phyloP scores from a whole-genome alignment of 139 green algal genomes.

The Parachlorella kessleri region DNA sequence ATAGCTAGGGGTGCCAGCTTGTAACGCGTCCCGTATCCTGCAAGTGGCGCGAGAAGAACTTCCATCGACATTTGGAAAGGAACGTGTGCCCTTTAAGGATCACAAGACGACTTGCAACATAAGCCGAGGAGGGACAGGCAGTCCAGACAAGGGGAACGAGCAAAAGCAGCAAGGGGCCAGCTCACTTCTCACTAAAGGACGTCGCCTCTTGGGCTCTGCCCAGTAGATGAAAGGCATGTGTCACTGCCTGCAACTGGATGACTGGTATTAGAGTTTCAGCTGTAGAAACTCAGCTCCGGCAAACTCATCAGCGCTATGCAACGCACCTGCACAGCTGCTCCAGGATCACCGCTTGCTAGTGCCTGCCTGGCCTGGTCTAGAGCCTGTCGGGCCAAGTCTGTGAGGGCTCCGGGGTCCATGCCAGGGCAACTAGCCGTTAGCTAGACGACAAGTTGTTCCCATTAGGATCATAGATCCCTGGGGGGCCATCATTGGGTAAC shows the following conservation, averaged over 20 bases:
- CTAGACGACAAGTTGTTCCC: no score
- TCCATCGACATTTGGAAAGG: not conserved
- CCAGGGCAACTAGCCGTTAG: no score
- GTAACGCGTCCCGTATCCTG: constrained; percentile 29
- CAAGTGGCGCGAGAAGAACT: not conserved
- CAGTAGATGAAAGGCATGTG: not conserved
- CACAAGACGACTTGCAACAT: not conserved
- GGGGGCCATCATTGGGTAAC: no score
- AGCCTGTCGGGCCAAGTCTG: no score
- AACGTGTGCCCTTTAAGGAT: not conserved
- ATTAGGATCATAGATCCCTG: no score
- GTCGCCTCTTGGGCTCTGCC: not conserved
- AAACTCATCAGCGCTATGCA: no score
- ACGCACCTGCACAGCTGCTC: no score
- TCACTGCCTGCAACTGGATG: not conserved
- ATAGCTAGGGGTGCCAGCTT: constrained; percentile 1
- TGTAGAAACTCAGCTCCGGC: no score
- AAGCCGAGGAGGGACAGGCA: not conserved
- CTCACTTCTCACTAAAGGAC: not conserved
- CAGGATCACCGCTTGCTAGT: no score
- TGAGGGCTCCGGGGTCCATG: no score
- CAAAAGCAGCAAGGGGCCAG: not conserved
- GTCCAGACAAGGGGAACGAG: not conserved
- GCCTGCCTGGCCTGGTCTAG: no score
- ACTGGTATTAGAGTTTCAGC: no score